Percentiles rank a stretch among this genome's conserved stretches.
Evolutionary conservation across 805 yeast species (phyloP).

Genomic region (Nakazawaea ernobii): DNA sequence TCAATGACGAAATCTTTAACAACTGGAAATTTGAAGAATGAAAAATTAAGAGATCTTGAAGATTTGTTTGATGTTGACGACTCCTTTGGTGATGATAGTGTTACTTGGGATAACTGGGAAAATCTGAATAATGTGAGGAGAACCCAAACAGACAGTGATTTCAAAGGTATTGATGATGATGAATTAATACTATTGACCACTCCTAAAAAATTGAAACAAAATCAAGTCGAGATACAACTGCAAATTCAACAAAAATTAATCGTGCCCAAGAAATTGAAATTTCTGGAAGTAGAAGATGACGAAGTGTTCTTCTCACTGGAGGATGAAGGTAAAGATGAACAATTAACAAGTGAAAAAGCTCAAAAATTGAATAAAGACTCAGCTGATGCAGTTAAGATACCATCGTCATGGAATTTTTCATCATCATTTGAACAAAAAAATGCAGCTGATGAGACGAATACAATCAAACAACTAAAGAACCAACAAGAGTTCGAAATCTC

Average conservation of each 20-base stretch:
- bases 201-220: background rate
- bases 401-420: constrained; percentile 1
- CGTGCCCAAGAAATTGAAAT: background rate
- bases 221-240: background rate
- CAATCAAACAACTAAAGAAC: background rate
- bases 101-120: background rate
- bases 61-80: constrained; percentile 3
- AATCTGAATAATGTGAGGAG: too few species aligned
- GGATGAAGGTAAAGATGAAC: background rate
- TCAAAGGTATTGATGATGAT: constrained; percentile 4
- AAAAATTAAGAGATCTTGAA: constrained; percentile 4
- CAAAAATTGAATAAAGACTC: background rate
- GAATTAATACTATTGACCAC: constrained; percentile 1
- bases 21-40: background rate
- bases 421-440: background rate
- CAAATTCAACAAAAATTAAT: background rate
- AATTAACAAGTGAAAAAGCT: background rate
- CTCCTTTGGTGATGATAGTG: constrained; percentile 4
- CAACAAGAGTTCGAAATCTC: background rate
- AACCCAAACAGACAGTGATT: background rate
- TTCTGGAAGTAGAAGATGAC: background rate
- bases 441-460: background rate
- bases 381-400: background rate
- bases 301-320: background rate
- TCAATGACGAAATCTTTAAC: background rate